phyloP scores from a whole-genome alignment of 2,329 filamentous ascomycete genomes.

The Pseudopyricularia cyperi region DNA sequence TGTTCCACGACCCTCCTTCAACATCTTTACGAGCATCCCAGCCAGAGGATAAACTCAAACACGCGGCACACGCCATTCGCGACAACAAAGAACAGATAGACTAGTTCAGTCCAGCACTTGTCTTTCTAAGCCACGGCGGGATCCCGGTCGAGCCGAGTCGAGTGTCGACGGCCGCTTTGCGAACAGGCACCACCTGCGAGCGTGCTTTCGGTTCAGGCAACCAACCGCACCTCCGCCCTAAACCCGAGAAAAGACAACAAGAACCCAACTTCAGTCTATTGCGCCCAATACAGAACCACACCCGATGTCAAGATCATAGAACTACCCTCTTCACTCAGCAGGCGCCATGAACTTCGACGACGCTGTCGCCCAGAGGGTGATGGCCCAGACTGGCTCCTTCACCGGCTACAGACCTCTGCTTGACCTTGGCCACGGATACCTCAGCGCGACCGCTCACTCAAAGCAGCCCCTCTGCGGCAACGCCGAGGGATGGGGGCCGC shows the following conservation, averaged over 20 bases:
- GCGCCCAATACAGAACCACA: not conserved
- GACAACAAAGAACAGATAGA: not conserved
- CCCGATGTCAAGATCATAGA: not conserved
- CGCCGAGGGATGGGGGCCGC: conserved; percentile 85
- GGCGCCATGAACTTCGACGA: conserved; percentile 23
- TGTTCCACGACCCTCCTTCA: not conserved
- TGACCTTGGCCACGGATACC: conserved; percentile 45
- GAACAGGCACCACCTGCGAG: not conserved
- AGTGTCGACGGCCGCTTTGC: too few species aligned
- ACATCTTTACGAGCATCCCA: not conserved
- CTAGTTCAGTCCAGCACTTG: not conserved
- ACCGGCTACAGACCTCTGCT: conserved; percentile 39
- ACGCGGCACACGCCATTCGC: not conserved
- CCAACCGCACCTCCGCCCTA: not conserved
- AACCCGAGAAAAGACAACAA: not conserved
- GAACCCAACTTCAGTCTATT: not conserved
- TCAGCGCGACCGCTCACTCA: conserved; percentile 33
- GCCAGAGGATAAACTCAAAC: not conserved
- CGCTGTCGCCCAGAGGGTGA: conserved; percentile 28
- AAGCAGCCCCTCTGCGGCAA: conserved; percentile 75
- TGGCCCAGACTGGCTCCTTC: conserved; percentile 46
- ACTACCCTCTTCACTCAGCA: not conserved
- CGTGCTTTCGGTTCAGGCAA: not conserved
- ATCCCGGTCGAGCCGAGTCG: too few species aligned
- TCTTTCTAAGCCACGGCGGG: not conserved